Base-by-base conservation (phyloP, 805 yeast genomes). In the Pichia cabralensis region DNA sequence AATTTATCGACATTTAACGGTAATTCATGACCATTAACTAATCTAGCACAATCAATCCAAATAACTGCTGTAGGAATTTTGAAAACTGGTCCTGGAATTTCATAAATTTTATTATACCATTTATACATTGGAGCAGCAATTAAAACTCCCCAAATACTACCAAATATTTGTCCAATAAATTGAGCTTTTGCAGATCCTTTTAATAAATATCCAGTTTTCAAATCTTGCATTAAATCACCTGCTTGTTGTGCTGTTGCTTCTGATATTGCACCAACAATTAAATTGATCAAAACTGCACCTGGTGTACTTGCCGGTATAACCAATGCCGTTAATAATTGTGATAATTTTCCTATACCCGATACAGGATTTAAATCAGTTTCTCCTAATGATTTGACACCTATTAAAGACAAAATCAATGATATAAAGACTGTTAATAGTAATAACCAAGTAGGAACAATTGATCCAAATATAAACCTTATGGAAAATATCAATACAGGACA, bases 161-260 rank as follows among this genome's bases (percentile, higher is more conserved):
- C 98, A 26, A 86, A 70, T 11, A 86, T 45, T 58, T 92, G 97
- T 0, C 96, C 97, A 15, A 75, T 52, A 47, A 92, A 88, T 57
- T 92, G 98, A 4, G 94, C 94, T 41, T 69, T 71, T 13, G 96
- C 96, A 0, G 95, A 81, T 0, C 97, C 96, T 12, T 94, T 95
- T 2, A 89, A 50, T 34, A 89, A 57, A 56, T 83, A 89, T 0
- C 97, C 97, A 0, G 98, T 88, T 55, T 92, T 92, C 46, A 89
- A 65, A 59, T 92, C 97, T 61, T 89, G 98, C 95, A 92, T 83
- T 51, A 89, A 65, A 58, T 89, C 98, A 21, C 98, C 97, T 2
- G 97, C 96, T 59, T 89, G 98, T 60, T 92, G 97, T 3, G 98
- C 96, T 8, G 97, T 97, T 0, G 97, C 96, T 60, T 89, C 98